Conservation (phyloP, 495 filamentous ascomycete species). For the Penicillium robsamsonii region DNA sequence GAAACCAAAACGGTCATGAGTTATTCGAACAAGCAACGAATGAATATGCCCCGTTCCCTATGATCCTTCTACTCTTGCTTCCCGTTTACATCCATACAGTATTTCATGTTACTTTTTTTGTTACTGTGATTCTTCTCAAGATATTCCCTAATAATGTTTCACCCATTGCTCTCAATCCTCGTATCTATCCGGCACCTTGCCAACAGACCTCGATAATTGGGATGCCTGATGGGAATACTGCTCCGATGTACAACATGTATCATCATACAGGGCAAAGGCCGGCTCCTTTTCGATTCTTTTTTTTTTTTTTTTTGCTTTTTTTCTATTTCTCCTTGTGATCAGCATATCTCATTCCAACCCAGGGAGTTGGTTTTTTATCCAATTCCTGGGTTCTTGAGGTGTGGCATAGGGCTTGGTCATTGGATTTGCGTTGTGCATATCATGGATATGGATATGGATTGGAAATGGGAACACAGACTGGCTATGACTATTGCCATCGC, state of each 20-base stretch:
- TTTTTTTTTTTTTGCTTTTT: not conserved
- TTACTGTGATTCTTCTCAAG: conserved; percentile 20
- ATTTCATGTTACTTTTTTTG: conserved; percentile 21
- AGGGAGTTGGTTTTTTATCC: too few relatives aligned
- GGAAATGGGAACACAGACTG: too few relatives aligned
- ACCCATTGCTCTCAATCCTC: not conserved
- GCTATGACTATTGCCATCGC: too few relatives aligned
- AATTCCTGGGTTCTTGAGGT: too few relatives aligned
- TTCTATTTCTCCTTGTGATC: not conserved
- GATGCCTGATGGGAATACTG: not conserved
- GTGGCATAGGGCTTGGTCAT: too few relatives aligned
- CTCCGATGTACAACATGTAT: conserved; percentile 9
- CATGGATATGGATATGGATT: too few relatives aligned
- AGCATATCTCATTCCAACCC: not conserved
- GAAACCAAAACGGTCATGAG: conserved; percentile 26
- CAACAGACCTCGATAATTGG: not conserved
- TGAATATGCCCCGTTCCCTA: conserved; percentile 30
- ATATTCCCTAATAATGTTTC: conserved; percentile 25
- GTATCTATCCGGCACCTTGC: not conserved
- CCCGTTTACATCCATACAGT: conserved; percentile 16
- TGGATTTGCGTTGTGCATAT: too few relatives aligned
- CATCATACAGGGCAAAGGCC: conserved; percentile 10
- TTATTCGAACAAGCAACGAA: conserved; percentile 34
- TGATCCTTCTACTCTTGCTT: conserved; percentile 12
- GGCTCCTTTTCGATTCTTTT: conserved; percentile 9